Conservation (phyloP, 352 stramenopile species). For the Pythium rishiriense region DNA sequence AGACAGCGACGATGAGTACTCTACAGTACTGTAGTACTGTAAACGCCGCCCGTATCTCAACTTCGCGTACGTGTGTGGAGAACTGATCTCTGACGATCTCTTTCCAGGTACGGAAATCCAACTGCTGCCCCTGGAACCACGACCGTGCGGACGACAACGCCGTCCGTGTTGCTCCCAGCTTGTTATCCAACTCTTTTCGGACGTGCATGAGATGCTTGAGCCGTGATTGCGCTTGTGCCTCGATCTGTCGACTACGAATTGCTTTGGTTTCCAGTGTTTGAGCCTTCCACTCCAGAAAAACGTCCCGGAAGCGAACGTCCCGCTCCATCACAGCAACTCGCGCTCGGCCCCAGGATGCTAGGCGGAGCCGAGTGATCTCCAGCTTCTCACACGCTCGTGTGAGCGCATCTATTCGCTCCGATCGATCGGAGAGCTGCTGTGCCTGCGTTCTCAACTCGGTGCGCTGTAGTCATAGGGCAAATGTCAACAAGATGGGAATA, state of each 20-base stretch:
- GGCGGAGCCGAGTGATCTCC: conserved; percentile 15
- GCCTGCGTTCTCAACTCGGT: neutral
- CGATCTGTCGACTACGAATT: neutral
- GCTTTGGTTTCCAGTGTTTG: conserved; percentile 7
- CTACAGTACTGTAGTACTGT: neutral
- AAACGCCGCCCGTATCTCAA: neutral
- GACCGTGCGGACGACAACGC: neutral
- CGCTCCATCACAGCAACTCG: neutral
- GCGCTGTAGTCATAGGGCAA: neutral
- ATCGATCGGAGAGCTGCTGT: neutral
- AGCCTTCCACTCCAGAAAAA: conserved; percentile 23
- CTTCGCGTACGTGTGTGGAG: conserved; percentile 1
- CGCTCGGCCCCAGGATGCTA: conserved; percentile 7
- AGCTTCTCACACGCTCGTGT: conserved; percentile 1
- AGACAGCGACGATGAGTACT: neutral
- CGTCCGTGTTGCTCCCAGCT: neutral
- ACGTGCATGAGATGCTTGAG: neutral
- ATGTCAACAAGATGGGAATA: too few species aligned
- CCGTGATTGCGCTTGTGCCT: neutral
- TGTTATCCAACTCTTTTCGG: neutral
- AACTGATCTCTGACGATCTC: conserved; percentile 13
- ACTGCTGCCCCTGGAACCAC: conserved; percentile 11
- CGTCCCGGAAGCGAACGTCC: conserved; percentile 2
- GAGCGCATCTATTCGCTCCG: neutral
- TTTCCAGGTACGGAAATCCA: conserved; percentile 14